Evolutionary conservation across 108 stramenopile genomes (phyloP), one percentile per base, ranked within the genome.

Genomic region (Pseudonitzschia delicatissima): DNA sequence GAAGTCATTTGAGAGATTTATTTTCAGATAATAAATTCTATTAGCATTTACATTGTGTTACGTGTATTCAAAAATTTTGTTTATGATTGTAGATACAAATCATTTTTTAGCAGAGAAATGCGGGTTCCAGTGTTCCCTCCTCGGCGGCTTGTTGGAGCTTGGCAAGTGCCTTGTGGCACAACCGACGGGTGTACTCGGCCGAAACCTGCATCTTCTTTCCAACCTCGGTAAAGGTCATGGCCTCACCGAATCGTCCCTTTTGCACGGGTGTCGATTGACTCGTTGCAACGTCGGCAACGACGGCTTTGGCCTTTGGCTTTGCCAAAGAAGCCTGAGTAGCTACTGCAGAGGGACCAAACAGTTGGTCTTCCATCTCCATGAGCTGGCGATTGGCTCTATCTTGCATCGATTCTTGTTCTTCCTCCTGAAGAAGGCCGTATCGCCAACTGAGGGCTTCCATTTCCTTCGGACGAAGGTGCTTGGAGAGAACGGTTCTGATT

Each of bases 141-240:
- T 88, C 88, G 2, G 77, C 87, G 35, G 92, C 92, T 31, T 47
- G 61, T 35, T 69, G 64, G 50, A 93, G 63, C 70, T 93, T 93
- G 33, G 65, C 55, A 29, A 93, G 40, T 37, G 86, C 92, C 23
- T 42, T 62, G 28, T 79, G 72, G 57, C 85, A 87, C 13, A 87
- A 60, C 59, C 86, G 62, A 49, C 92, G 70, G 28, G 83, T 82
- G 70, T 93, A 89, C 64, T 93, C 92, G 31, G 82, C 87, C 12
- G 88, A 90, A 27, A 90, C 74, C 37, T 78, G 55, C 92, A 93
- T 88, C 37, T 69, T 65, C 67, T 84, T 82, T 17, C 87, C 92
- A 39, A 93, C 84, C 79, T 93, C 92, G 17, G 68, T 72, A 69
- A 88, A 93, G 26, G 73, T 77, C 74, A 90, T 77, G 62, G 78